Base-by-base conservation (phyloP, 2,329 filamentous ascomycete genomes). In the Pseudogymnoascus sp. region DNA sequence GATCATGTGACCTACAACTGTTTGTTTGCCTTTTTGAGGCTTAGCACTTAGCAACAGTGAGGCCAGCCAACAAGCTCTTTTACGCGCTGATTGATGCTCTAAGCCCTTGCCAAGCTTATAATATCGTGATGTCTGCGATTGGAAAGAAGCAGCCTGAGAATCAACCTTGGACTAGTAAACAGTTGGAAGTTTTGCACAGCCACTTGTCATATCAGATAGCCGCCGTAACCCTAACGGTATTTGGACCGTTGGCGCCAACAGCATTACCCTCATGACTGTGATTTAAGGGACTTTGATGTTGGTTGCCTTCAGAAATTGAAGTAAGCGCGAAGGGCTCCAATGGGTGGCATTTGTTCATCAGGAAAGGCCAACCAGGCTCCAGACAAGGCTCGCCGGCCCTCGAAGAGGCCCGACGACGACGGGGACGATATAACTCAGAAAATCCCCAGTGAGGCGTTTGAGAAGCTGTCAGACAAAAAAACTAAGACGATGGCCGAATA, bases 121-220 rank as follows among this genome's bases (percentile, higher is more conserved):
- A 8, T 52, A 12, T 52, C 26, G 45, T 52, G 26, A 52, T 52
- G 45, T 19, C 10, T 52, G 28, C 10, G 26, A 30, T 12, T 52
- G 9, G 9, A 13, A 52, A 52, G 45, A 30, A 6, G 45, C 26
- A 52, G 45, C 45, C 45, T 33, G 26, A 15, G 45, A 30, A 52
- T 52, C 45, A 52, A 30, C 45, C 45, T 52, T 52, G 45, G 26
- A 52, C 45, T 33, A 52, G 45, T 52, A 52, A 19, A 52, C 30
- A 19, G 45, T 52, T 52, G 45, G 12, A 26, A 30, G 26, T 2
- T 52, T 15, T 33, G 45, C 45, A 52, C 45, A 52, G 45, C 45
- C 45, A 52, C 45, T 30, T 52, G 26, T 52, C 30, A 52, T 52
- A 30, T 5, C 15, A 52, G 45, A 52, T 52, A 52, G 45, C 23